Conservation (phyloP, 257 asterid genomes). For the Solanum gandarillasii region DNA sequence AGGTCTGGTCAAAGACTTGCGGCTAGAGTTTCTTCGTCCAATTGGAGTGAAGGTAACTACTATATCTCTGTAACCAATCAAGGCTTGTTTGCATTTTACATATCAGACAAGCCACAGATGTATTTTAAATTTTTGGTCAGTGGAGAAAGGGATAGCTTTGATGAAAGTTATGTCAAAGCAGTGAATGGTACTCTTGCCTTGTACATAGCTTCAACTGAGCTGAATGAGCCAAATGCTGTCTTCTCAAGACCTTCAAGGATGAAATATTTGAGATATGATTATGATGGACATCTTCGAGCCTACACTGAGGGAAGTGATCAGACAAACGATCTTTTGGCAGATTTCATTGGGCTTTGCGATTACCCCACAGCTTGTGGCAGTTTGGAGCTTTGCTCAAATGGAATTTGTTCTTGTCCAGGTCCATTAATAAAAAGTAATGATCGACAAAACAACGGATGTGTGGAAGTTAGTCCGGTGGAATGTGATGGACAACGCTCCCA, state of each 20-base stretch:
- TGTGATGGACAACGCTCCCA: conserved; percentile 16
- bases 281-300: conserved; percentile 31
- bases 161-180: conserved; percentile 23
- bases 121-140: not conserved
- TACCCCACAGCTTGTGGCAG: conserved; percentile 37
- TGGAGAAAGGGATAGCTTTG: not conserved
- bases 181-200: conserved; percentile 34
- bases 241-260: conserved; percentile 12
- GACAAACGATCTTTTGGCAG: conserved; percentile 11
- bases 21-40: conserved; percentile 20
- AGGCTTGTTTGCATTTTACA: conserved; percentile 18
- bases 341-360: conserved; percentile 7
- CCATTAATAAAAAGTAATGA: conserved; percentile 8
- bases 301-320: conserved; percentile 11
- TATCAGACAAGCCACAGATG: conserved; percentile 13
- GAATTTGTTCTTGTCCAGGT: conserved; percentile 32
- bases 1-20: conserved; percentile 21
- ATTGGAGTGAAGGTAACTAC: conserved; percentile 17
- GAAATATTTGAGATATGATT: conserved; percentile 18
- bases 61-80: conserved; percentile 5
- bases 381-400: conserved; percentile 22
- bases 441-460: conserved; percentile 29
- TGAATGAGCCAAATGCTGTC: not conserved
- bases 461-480: conserved; percentile 12
- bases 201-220: conserved; percentile 18